Percentiles rank a stretch among this genome's conserved stretches.
phyloP scores from a whole-genome alignment of 2,329 filamentous ascomycete species.

The Dendryphion nanum region DNA sequence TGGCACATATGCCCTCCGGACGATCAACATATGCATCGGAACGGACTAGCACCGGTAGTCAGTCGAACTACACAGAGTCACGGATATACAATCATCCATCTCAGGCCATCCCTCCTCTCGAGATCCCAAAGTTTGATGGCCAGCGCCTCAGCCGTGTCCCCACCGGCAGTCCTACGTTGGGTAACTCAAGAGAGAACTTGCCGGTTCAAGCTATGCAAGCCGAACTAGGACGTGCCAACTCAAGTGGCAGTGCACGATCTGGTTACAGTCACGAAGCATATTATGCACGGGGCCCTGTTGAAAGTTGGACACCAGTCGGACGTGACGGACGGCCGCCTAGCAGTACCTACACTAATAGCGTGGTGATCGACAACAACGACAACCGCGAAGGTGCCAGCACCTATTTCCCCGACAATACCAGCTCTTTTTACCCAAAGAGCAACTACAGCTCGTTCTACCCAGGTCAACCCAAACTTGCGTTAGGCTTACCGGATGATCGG shows the following conservation, averaged over 20 bases:
- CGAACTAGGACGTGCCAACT: conserved; percentile 37
- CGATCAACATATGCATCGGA: conserved; percentile 40
- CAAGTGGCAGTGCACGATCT: conserved; percentile 34
- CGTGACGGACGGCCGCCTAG: conserved; percentile 37
- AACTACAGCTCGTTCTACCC: conserved; percentile 53
- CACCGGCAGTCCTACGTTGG: conserved; percentile 68
- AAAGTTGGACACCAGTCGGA: conserved; percentile 39
- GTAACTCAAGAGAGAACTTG: conserved; percentile 52
- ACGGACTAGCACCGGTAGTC: conserved; percentile 38
- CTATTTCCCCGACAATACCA: conserved; percentile 34
- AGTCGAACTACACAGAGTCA: conserved; percentile 52
- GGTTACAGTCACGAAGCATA: conserved; percentile 31
- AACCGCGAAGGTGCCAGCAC: conserved; percentile 56
- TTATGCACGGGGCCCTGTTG: conserved; percentile 27
- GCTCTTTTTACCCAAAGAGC: conserved; percentile 46
- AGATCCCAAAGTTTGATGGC: conserved; percentile 52
- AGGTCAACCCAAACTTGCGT: conserved; percentile 49
- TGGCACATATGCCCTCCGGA: conserved; percentile 60
- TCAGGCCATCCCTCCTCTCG: conserved; percentile 67
- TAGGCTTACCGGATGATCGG: conserved; percentile 61
- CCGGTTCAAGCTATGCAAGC: conserved; percentile 37
- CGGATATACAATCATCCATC: conserved; percentile 62
- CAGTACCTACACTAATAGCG: conserved; percentile 46
- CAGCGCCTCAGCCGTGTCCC: conserved; percentile 65
- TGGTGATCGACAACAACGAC: conserved; percentile 43